Percentiles rank a stretch among this genome's conserved stretches.
These are phyloP conservation scores for Elaeis oleifera DNA, from an alignment of 202 grass and related monocot genomes.

Conservation along the genomic window DNA sequence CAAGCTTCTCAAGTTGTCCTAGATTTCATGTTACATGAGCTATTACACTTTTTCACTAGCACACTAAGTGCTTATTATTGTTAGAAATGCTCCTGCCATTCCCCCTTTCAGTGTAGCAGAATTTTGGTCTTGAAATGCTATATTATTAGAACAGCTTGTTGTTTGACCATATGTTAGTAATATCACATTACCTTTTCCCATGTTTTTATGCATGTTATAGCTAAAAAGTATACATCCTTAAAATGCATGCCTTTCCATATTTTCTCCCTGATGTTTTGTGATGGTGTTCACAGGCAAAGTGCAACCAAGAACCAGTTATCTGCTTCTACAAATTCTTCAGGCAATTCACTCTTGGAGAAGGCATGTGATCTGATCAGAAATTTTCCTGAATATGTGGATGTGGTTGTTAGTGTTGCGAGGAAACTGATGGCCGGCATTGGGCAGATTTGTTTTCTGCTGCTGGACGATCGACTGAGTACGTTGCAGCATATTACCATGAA, in stretches of 20 bases:
- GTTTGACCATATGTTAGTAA: too few species aligned
- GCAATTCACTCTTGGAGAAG: conserved; percentile 85
- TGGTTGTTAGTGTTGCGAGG: conserved; percentile 98
- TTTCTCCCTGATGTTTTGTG: conserved; percentile 12
- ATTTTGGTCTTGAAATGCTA: too few species aligned
- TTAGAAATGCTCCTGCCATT: too few species aligned
- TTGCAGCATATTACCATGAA: background rate
- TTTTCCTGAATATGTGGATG: conserved; percentile 97
- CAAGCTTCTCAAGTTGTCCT: too few species aligned
- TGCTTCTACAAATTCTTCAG: conserved; percentile 29
- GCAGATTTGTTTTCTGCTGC: conserved; percentile 90
- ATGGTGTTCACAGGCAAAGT: conserved; percentile 63
- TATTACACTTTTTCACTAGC: too few species aligned
- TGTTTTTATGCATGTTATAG: too few species aligned
- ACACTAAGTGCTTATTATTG: too few species aligned
- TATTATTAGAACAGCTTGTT: too few species aligned
- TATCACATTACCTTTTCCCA: too few species aligned
- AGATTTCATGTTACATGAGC: too few species aligned
- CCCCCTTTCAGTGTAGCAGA: too few species aligned
- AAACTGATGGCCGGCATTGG: conserved; percentile 99
- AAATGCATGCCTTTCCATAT: background rate
- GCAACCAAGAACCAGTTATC: conserved; percentile 58
- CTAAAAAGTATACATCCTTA: too few species aligned
- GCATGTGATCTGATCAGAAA: conserved; percentile 76
- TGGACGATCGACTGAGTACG: conserved; percentile 95